Evolutionary conservation across 129 eudicot species (phyloP).

Genomic region (Lactuca sativa): DNA sequence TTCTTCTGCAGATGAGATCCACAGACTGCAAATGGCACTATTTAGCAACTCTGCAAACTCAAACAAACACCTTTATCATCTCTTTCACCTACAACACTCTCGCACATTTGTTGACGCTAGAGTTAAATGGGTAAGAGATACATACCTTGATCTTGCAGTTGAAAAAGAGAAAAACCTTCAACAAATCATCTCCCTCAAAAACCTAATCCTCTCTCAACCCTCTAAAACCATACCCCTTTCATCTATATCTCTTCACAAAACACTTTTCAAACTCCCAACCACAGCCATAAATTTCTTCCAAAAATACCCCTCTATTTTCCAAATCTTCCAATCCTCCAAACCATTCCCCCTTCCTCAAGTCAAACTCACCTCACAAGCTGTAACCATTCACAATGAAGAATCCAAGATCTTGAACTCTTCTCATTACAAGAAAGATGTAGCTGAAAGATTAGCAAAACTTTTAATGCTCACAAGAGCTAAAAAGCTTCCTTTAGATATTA

Average conservation of each 20-base stretch:
- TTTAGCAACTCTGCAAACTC: slow-evolving; percentile 12
- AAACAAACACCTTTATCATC: slow-evolving; percentile 19
- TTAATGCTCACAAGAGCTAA: slow-evolving; percentile 62
- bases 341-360: slow-evolving; percentile 56
- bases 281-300: slow-evolving; percentile 61
- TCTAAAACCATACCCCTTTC: slow-evolving; percentile 63
- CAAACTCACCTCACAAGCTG: slow-evolving; percentile 56
- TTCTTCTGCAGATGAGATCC: background rate
- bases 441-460: slow-evolving; percentile 55
- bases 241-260: slow-evolving; percentile 49
- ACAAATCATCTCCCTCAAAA: slow-evolving; percentile 56
- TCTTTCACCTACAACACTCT: slow-evolving; percentile 28
- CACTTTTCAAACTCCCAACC: slow-evolving; percentile 56
- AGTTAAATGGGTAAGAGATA: slow-evolving; percentile 86
- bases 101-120: slow-evolving; percentile 79
- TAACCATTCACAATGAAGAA: slow-evolving; percentile 62
- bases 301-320: slow-evolving; percentile 67
- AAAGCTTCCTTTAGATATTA: slow-evolving; percentile 50
- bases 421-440: slow-evolving; percentile 35
- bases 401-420: slow-evolving; percentile 36
- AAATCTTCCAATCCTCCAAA: slow-evolving; percentile 40
- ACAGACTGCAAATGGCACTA: slow-evolving; percentile 21
- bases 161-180: slow-evolving; percentile 73
- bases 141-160: slow-evolving; percentile 73
- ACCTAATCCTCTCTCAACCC: slow-evolving; percentile 63